Conservation (phyloP, 176 grass and related monocot species). For the Ananas comosus region DNA sequence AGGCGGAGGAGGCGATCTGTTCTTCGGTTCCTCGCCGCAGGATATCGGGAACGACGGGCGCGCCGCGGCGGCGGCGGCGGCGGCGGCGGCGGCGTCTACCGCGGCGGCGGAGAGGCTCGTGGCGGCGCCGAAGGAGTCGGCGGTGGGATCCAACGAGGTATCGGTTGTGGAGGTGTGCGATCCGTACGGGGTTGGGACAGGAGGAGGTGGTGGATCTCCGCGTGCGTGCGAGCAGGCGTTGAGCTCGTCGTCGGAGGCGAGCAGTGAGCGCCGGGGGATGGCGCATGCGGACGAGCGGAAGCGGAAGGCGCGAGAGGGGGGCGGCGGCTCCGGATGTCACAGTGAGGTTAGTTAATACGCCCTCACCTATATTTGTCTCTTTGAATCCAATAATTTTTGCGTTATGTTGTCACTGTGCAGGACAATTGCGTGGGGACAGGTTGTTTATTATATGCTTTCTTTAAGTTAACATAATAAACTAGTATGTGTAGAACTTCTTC, state of each 20-base stretch:
- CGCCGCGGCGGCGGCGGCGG: neutral
- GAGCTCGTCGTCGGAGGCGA: too few relatives aligned
- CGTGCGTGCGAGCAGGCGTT: too few relatives aligned
- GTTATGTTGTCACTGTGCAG: too few relatives aligned
- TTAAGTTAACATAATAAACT: too few relatives aligned
- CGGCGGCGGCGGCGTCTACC: neutral
- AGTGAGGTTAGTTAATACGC: neutral
- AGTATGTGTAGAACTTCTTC: too few relatives aligned
- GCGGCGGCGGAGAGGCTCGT: neutral
- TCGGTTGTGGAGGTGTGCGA: too few relatives aligned
- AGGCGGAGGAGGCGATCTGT: neutral
- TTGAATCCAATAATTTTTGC: neutral
- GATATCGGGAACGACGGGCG: neutral
- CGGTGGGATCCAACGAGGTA: too few relatives aligned
- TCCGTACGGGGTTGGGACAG: too few relatives aligned
- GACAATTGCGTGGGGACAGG: too few relatives aligned
- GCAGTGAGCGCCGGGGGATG: too few relatives aligned
- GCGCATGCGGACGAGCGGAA: neutral
- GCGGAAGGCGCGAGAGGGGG: neutral
- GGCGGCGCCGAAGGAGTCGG: neutral
- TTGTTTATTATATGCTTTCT: too few relatives aligned
- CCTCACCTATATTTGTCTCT: neutral
- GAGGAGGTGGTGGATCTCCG: too few relatives aligned
- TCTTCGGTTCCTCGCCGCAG: neutral
- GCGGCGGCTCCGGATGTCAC: neutral